Evolutionary conservation across 2,329 filamentous ascomycete species (phyloP), one percentile per base, ranked within the genome.

Genomic region (Aspergillus udagawae): DNA sequence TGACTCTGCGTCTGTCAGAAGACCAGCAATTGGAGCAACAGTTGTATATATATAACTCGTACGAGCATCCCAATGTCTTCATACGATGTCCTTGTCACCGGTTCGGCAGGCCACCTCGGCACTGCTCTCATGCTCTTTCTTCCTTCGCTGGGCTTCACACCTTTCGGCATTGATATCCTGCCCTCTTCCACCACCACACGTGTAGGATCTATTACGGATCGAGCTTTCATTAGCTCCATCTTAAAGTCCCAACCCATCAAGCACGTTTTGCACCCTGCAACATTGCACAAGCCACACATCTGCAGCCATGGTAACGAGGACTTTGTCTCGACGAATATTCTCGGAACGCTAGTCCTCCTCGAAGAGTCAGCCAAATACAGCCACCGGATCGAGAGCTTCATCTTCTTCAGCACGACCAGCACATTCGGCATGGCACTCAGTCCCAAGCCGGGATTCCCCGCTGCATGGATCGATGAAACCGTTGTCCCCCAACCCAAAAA

Each of bases 101-200:
- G 58, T 23, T 60, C 58, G 32, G 55, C 58, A 17, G 58, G 58
- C 25, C 58, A 60, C 50, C 55, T 60, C 8, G 58, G 58, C 29
- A 55, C 58, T 20, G 58, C 58, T 51, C 32, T 60, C 14, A 58
- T 60, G 58, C 58, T 60, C 20, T 49, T 10, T 25, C 58, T 60
- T 5, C 58, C 58, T 29, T 58, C 52, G 9, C 41, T 60, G 7
- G 57, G 57, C 52, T 57, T 52, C 55, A 57, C 42, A 14, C 57
- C 57, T 20, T n/a, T 59, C 2, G 57, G 57, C 7, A 59, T 59
- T 29, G 57, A 57, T 41, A 59, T 57, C 57, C 3, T 35, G 14
- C 32, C 32, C 4, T 35, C 32, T 14, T 17, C 32, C 5, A 35
- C 32, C 32, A 35, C 32, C 32, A 35, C 32, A 17, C 2, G 32